Percentiles rank a stretch among this genome's conserved stretches.
Conservation (phyloP, 2,329 filamentous ascomycete genomes). For the Pestalotiopsis sp. region DNA sequence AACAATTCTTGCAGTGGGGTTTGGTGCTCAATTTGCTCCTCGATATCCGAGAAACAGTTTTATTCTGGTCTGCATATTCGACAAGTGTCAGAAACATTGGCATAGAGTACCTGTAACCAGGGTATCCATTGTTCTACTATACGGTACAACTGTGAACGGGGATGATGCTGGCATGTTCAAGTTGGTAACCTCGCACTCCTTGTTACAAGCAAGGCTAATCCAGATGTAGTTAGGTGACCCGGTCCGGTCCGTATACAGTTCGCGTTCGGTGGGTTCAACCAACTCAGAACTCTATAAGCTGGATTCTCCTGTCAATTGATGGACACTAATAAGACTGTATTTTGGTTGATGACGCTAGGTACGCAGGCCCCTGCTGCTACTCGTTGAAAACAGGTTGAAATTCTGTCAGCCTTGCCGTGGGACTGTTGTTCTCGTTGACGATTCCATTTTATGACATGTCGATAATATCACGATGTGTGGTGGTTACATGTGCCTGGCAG, state of each 20-base stretch:
- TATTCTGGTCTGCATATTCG: not conserved
- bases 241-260: not conserved
- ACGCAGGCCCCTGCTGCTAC: not conserved
- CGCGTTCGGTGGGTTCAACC: not conserved
- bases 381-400: not conserved
- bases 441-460: slow-evolving; percentile 15
- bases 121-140: not conserved
- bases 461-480: slow-evolving; percentile 16
- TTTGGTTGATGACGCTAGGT: not conserved
- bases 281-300: not conserved
- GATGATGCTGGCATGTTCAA: not conserved
- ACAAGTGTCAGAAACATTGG: not conserved
- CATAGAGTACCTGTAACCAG: not conserved
- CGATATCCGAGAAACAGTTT: not conserved
- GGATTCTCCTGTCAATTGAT: not conserved
- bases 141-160: not conserved
- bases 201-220: not conserved
- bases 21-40: not conserved
- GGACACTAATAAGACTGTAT: not conserved
- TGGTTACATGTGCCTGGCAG: slow-evolving; percentile 30
- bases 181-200: not conserved
- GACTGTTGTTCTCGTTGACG: not conserved
- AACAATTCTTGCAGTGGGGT: not conserved
- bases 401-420: not conserved
- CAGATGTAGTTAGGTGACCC: not conserved